A percentile compares a stretch with the other conserved stretches of the same genome.
Conservation (phyloP, 441 rosid species). For the Capsella rubella region DNA sequence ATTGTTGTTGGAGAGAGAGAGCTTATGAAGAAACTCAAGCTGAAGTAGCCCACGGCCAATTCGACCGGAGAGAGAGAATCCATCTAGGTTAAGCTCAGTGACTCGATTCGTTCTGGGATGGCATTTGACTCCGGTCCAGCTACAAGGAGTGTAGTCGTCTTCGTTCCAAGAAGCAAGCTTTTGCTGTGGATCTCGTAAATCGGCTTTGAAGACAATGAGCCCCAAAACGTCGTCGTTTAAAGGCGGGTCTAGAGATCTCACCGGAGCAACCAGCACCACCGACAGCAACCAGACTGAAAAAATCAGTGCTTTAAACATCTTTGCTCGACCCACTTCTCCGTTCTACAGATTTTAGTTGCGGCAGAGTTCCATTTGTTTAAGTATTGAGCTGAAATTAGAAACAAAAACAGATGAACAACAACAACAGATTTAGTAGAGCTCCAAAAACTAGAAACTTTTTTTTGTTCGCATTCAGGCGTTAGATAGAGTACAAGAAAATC, state of each 20-base stretch:
- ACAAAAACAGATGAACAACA: conserved; percentile 7
- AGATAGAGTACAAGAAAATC: conserved; percentile 25
- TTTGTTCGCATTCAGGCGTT: conserved; percentile 17
- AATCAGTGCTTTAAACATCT: conserved; percentile 37
- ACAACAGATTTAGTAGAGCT: neutral
- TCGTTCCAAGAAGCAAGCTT: conserved; percentile 74
- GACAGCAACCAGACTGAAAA: conserved; percentile 48
- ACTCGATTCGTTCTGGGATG: conserved; percentile 72
- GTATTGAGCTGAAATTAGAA: conserved; percentile 29
- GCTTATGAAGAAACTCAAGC: conserved; percentile 70
- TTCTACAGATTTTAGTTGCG: conserved; percentile 33
- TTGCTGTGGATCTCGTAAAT: conserved; percentile 62
- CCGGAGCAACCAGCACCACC: conserved; percentile 37
- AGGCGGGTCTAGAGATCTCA: conserved; percentile 77
- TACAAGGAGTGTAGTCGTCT: conserved; percentile 68
- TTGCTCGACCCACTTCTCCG: conserved; percentile 31
- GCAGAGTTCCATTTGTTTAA: conserved; percentile 1
- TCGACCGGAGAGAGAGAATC: conserved; percentile 66
- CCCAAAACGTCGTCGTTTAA: conserved; percentile 93
- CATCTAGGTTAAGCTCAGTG: conserved; percentile 64
- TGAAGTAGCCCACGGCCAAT: conserved; percentile 78
- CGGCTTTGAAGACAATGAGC: conserved; percentile 79
- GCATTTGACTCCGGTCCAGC: conserved; percentile 67
- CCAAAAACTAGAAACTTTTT: neutral
- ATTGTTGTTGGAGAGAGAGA: conserved; percentile 81